Evolutionary conservation across 2,329 filamentous ascomycete genomes (phyloP).

Genomic region (Apiospora sp.): DNA sequence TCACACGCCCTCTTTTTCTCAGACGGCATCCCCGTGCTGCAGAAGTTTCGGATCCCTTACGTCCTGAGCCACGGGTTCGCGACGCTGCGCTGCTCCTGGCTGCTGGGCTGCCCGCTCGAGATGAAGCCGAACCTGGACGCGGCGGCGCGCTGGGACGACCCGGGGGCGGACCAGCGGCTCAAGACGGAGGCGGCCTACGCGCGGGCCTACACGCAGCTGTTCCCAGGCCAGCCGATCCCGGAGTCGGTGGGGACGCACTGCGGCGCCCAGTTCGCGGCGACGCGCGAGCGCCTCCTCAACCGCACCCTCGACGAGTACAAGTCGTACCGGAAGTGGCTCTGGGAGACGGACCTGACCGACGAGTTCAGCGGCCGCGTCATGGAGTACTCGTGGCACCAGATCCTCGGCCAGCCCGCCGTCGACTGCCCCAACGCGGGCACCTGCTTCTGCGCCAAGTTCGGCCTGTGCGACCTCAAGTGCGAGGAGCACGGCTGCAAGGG

Average conservation of each 20-base stretch:
- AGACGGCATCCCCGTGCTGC: conserved; percentile 48
- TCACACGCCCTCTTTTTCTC: too few relatives aligned
- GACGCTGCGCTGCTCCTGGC: conserved; percentile 57
- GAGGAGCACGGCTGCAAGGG: conserved; percentile 52
- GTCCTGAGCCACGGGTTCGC: conserved; percentile 56
- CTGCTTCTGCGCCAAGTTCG: conserved; percentile 66
- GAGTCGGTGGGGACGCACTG: conserved; percentile 53
- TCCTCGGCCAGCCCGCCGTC: conserved; percentile 45
- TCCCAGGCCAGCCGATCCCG: conserved; percentile 42
- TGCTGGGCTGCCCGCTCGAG: conserved; percentile 51
- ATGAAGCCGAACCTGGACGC: conserved; percentile 33
- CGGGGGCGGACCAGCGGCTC: conserved; percentile 47
- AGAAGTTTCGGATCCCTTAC: conserved; percentile 48
- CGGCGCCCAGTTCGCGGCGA: conserved; percentile 63
- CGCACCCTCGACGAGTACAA: conserved; percentile 54
- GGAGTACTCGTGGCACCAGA: conserved; percentile 63
- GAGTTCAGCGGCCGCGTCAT: conserved; percentile 58
- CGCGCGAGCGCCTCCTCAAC: conserved; percentile 50
- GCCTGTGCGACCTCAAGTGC: conserved; percentile 50
- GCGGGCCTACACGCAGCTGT: conserved; percentile 36
- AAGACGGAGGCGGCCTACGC: conserved; percentile 41
- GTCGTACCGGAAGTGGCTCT: conserved; percentile 58
- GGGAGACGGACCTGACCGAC: conserved; percentile 54
- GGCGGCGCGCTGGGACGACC: conserved; percentile 28
- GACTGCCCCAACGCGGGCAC: conserved; percentile 60